Evolutionary conservation across 176 grass and related monocot species (phyloP).

Genomic region (Avena eriantha): DNA sequence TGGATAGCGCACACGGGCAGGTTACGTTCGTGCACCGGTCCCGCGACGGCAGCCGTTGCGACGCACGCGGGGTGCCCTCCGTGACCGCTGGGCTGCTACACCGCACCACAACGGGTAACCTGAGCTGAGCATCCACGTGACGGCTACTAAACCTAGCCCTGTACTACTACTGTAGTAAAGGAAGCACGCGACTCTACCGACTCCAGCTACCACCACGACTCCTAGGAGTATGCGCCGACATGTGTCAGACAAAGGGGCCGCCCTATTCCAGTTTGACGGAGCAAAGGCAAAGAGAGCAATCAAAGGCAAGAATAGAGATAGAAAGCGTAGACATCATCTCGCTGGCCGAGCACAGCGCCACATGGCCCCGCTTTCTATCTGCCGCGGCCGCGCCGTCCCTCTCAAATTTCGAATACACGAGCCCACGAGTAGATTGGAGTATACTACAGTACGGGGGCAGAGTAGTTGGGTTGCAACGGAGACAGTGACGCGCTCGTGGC

Average conservation of each 20-base stretch:
- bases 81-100: too few relatives aligned
- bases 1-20: too few relatives aligned
- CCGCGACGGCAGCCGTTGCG: too few relatives aligned
- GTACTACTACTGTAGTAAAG: too few relatives aligned
- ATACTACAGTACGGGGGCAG: too few relatives aligned
- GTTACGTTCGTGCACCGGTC: too few relatives aligned
- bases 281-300: not conserved
- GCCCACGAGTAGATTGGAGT: not conserved
- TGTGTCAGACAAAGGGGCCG: not conserved
- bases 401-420: not conserved
- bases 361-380: not conserved
- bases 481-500: not conserved
- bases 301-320: not conserved
- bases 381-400: not conserved
- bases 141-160: too few relatives aligned
- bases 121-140: too few relatives aligned
- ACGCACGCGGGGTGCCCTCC: too few relatives aligned
- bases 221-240: not conserved
- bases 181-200: too few relatives aligned
- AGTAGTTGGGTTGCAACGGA: not conserved
- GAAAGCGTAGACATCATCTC: not conserved
- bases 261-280: not conserved
- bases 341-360: not conserved
- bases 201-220: too few relatives aligned
- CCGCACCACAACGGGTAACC: too few relatives aligned